Percentiles rank a stretch among this genome's conserved stretches.
Evolutionary conservation across 345 rosid genomes (phyloP).

Genomic region (Lepidium sativum): DNA sequence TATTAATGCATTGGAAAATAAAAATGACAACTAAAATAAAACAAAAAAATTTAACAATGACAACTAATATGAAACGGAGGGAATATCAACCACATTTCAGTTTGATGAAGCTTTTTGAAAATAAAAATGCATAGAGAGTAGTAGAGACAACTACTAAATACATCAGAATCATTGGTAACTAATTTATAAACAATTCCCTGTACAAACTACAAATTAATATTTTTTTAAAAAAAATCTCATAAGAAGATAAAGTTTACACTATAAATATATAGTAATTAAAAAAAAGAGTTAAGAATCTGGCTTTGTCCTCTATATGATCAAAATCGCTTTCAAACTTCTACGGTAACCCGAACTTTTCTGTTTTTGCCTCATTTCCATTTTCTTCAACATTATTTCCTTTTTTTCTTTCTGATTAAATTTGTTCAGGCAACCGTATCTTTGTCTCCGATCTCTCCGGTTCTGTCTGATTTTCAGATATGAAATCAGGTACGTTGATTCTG

Average conservation of each 20-base stretch:
- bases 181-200: neutral
- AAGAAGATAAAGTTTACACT: neutral
- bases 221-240: neutral
- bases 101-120: neutral
- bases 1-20: too few species aligned
- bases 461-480: conserved; percentile 7
- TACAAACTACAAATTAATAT: neutral
- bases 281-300: neutral
- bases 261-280: neutral
- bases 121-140: neutral
- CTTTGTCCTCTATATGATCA: neutral
- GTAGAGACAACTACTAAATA: conserved; percentile 15
- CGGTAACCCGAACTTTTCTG: conserved; percentile 18
- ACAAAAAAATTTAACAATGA: too few species aligned
- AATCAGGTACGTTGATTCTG: conserved; percentile 4
- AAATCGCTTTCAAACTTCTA: conserved; percentile 14
- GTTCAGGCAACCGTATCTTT: neutral
- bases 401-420: neutral
- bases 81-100: neutral
- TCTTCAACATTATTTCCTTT: neutral
- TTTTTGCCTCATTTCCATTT: neutral
- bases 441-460: conserved; percentile 8
- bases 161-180: neutral
- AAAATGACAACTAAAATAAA: too few species aligned
- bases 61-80: too few species aligned